These are phyloP conservation scores for Fraxinus cuspidata DNA, from an alignment of 257 asterid species.

Conservation along the genomic window DNA sequence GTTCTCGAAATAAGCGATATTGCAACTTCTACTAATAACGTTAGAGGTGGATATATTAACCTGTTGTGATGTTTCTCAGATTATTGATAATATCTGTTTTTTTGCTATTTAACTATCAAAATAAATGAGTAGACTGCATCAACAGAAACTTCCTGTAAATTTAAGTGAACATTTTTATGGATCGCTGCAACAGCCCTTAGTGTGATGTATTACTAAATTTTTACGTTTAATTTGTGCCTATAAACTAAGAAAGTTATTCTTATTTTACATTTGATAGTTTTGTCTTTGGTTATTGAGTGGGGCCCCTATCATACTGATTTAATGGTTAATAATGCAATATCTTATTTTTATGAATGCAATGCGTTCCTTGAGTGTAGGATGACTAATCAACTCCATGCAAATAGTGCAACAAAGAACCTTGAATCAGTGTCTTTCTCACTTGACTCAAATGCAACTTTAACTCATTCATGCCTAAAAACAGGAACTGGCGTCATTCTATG, in stretches of 20 bases:
- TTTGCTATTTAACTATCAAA: background rate
- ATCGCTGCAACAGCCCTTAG: background rate
- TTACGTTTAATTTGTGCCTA: background rate
- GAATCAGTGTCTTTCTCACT: background rate
- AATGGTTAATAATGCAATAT: background rate
- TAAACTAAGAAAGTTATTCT: background rate
- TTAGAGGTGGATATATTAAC: background rate
- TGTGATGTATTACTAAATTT: background rate
- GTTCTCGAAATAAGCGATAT: background rate
- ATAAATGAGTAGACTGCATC: background rate
- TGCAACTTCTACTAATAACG: background rate
- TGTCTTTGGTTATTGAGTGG: background rate
- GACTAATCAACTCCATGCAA: background rate
- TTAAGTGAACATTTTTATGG: background rate
- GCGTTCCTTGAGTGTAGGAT: background rate
- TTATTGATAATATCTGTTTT: background rate
- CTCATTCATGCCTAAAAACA: slow-evolving; percentile 36
- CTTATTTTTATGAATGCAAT: background rate
- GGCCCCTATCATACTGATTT: background rate
- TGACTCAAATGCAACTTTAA: slow-evolving; percentile 12
- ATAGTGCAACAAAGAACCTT: background rate
- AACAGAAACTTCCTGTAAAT: background rate
- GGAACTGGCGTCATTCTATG: slow-evolving; percentile 91
- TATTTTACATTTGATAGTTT: background rate
- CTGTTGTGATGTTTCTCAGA: background rate